A percentile compares a stretch with the other conserved stretches of the same genome.
These are phyloP conservation scores for Aspergillus sp. DNA, from an alignment of 2,329 filamentous ascomycete species.

Conservation along the genomic window DNA sequence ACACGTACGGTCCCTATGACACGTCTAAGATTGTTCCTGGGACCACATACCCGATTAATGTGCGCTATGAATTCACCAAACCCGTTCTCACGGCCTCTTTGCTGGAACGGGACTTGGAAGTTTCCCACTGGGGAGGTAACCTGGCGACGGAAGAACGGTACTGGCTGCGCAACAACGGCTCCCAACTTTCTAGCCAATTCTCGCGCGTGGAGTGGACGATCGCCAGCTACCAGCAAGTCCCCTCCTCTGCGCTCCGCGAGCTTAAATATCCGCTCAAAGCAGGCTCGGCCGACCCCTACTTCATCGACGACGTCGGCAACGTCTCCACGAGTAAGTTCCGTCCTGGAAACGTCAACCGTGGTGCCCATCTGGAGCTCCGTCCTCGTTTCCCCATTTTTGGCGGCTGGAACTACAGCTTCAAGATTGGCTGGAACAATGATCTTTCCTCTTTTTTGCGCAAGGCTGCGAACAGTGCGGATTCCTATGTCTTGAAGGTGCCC, in stretches of 20 bases:
- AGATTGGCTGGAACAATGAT: slow-evolving; percentile 89
- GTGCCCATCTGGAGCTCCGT: slow-evolving; percentile 80
- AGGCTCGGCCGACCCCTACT: slow-evolving; percentile 83
- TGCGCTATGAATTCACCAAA: slow-evolving; percentile 93
- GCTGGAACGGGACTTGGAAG: slow-evolving; percentile 84
- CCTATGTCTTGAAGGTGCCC: slow-evolving; percentile 81
- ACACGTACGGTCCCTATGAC: slow-evolving; percentile 84
- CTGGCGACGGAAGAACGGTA: slow-evolving; percentile 91
- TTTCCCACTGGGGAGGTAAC: slow-evolving; percentile 98
- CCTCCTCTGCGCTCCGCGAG: slow-evolving; percentile 69
- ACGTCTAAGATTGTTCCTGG: slow-evolving; percentile 63
- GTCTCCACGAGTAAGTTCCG: slow-evolving; percentile 90
- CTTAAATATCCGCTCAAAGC: slow-evolving; percentile 69
- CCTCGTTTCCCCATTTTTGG: slow-evolving; percentile 95
- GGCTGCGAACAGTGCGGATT: slow-evolving; percentile 49
- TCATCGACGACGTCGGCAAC: slow-evolving; percentile 92
- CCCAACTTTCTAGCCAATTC: slow-evolving; percentile 65
- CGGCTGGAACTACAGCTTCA: slow-evolving; percentile 97
- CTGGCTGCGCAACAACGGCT: slow-evolving; percentile 77
- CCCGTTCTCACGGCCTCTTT: slow-evolving; percentile 71
- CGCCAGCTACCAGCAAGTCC: slow-evolving; percentile 65
- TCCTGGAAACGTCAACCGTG: slow-evolving; percentile 52
- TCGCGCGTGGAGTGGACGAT: slow-evolving; percentile 69
- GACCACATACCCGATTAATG: slow-evolving; percentile 60
- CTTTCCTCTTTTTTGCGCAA: slow-evolving; percentile 66